Evolutionary conservation across 2,329 filamentous ascomycete species (phyloP).

Genomic region (Pseudomassariella vexata): DNA sequence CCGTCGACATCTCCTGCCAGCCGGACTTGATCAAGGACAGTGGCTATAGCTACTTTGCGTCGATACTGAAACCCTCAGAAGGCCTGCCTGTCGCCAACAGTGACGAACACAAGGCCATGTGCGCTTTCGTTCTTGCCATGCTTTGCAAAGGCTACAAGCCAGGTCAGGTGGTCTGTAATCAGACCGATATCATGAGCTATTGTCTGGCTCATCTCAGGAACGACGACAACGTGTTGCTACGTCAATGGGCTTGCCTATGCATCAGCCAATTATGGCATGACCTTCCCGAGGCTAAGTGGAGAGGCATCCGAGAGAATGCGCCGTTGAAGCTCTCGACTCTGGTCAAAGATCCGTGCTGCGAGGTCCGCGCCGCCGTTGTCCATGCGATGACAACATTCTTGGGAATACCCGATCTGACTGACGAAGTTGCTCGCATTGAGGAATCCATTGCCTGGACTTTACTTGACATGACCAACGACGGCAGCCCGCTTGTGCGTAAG

Average conservation of each 20-base stretch:
- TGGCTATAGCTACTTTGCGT: conserved; percentile 94
- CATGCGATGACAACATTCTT: conserved; percentile 92
- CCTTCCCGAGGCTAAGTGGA: conserved; percentile 89
- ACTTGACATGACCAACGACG: conserved; percentile 87
- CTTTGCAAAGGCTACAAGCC: conserved; percentile 93
- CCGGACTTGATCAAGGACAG: conserved; percentile 93
- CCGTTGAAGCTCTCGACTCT: conserved; percentile 75
- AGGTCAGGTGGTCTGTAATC: conserved; percentile 86
- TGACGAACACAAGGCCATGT: conserved; percentile 97
- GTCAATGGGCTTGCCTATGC: conserved; percentile 94
- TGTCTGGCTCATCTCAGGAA: conserved; percentile 81
- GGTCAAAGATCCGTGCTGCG: conserved; percentile 79
- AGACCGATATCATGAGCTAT: conserved; percentile 82
- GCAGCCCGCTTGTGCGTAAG: conserved; percentile 88
- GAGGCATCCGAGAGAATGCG: conserved; percentile 83
- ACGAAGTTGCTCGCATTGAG: conserved; percentile 85
- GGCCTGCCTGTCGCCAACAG: conserved; percentile 80
- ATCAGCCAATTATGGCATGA: conserved; percentile 93
- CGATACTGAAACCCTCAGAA: conserved; percentile 80
- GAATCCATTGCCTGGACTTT: conserved; percentile 86
- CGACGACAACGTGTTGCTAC: conserved; percentile 77
- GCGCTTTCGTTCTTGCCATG: conserved; percentile 94
- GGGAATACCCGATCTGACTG: conserved; percentile 85
- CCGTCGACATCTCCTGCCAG: conserved; percentile 91
- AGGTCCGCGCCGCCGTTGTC: conserved; percentile 89